Base-by-base conservation (phyloP, 2,329 filamentous ascomycete species). In the Dactylellina cionopaga region DNA sequence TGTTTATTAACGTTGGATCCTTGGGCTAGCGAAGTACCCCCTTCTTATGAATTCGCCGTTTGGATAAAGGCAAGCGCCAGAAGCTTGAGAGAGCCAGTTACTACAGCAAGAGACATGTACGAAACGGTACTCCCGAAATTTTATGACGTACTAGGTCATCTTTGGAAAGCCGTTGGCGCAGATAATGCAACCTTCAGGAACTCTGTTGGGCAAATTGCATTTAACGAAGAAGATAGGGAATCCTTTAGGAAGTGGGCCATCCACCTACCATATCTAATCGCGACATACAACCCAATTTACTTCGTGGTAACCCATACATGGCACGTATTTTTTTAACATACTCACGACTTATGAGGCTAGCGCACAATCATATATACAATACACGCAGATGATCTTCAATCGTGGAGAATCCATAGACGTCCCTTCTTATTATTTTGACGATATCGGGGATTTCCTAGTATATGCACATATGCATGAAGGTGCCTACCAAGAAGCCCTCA, bases 241-340 rank as follows among this genome's bases (percentile, higher is more conserved):
- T 4, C 11, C 17, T 10, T 27, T 41, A 15, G n/a, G 19, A 39
- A n/a, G 17, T 9, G 24, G 19, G 7, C 31, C 1, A 6, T 56
- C 2, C 52, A 56, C 24, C 5, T 56, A 6, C 52, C 52, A 7
- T 43, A 56, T 24, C 19, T 56, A 35, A 39, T 39, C 33, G 6
- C 9, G 13, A 41, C 19, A 39, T 56, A 56, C 15, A 35, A 35
- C 6, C 10, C n/a, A 1, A 56, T 35, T 7, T 17, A 56, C 17
- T 56, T 25, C 6, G 9, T 24, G 1, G 43, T 27, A 17, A 39
- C 33, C 9, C 15, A 22, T n/a, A 29, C 49, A 1, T n/a, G 35
- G 11, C 19, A 27, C n/a, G 27, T 17, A 13, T 35, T 19, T 9
- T 35, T 54, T 3, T 15, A 33, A 6, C n/a, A 35, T 22, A 9